Percentiles rank a stretch among this genome's conserved stretches.
Conservation (phyloP, 176 grass and related monocot genomes). For the Eleusine indica region DNA sequence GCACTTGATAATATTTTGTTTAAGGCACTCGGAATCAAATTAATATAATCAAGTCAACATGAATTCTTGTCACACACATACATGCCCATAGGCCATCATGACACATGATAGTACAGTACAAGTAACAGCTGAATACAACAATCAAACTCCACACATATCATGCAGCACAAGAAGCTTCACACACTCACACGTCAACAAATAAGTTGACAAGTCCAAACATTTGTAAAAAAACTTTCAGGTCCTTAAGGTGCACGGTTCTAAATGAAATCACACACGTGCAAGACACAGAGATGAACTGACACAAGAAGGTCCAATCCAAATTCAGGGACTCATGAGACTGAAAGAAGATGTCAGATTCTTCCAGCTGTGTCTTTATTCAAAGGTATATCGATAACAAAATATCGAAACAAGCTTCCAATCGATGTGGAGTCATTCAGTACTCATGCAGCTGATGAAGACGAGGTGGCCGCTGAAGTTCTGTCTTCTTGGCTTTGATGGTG, state of each 20-base stretch:
- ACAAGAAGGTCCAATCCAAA: not conserved
- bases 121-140: not conserved
- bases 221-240: not conserved
- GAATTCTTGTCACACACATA: not conserved
- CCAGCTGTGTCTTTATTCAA: constrained; percentile 2
- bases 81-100: not conserved
- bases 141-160: not conserved
- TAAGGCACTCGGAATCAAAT: no score
- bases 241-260: not conserved
- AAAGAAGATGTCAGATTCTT: not conserved
- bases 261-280: not conserved
- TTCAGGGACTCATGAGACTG: not conserved
- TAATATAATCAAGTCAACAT: no score
- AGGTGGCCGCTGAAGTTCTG: not conserved
- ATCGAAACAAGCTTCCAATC: not conserved
- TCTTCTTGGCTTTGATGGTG: not conserved
- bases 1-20: not conserved
- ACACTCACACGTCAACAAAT: not conserved
- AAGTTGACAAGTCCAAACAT: not conserved
- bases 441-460: not conserved
- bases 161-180: not conserved
- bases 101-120: not conserved
- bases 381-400: not conserved
- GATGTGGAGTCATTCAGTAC: not conserved
- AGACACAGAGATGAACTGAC: not conserved